Evolutionary conservation across 2,329 filamentous ascomycete genomes (phyloP), one percentile per base, ranked within the genome.

Genomic region (Xylariaceae sp.): DNA sequence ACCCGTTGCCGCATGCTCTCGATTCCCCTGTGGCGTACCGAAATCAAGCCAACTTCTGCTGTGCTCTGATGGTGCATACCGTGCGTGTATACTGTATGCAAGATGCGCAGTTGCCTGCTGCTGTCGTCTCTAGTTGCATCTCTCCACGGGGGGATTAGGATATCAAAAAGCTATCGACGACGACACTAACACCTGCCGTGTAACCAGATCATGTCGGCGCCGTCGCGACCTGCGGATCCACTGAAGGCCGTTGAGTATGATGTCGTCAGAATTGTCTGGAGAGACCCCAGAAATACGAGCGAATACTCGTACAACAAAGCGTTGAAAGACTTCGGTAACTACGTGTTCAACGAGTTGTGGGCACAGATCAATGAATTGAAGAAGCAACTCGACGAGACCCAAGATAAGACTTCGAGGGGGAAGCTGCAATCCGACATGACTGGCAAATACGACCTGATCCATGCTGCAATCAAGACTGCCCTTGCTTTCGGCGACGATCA

Each of bases 401-500:
- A 45, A 24, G 24, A 26, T 14, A 26, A 26, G 12, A 14, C 12
- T 26, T 6, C 24, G 7, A 26, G 15, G 14, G 30, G 36, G 3
- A 35, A 40, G 19, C 22, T 68, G 12, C 67, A 63, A 41, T 53
- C 57, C 6, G 56, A 59, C 7, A 59, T 67, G 5, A 60, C 63
- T 3, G 48, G 55, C 33, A 68, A 67, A 43, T 65, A 68, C 37
- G 62, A 70, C 24, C 59, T 65, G 4, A 57, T 79, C 5, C 67
- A 63, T 41, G 55, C 63, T 33, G 68, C 70, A 2, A 58, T 77
- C 29, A 66, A 77, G 40, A 64, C 70, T 9, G 72, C 70, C 2
- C 63, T 72, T 32, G 61, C 66, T 16, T 67, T 67, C 53, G 74
- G 72, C 10, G 71, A 77, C 48, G 63, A 65, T 28, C 63, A 65